phyloP scores from a whole-genome alignment of 805 yeast genomes.

The Wickerhamomyces bovis region DNA sequence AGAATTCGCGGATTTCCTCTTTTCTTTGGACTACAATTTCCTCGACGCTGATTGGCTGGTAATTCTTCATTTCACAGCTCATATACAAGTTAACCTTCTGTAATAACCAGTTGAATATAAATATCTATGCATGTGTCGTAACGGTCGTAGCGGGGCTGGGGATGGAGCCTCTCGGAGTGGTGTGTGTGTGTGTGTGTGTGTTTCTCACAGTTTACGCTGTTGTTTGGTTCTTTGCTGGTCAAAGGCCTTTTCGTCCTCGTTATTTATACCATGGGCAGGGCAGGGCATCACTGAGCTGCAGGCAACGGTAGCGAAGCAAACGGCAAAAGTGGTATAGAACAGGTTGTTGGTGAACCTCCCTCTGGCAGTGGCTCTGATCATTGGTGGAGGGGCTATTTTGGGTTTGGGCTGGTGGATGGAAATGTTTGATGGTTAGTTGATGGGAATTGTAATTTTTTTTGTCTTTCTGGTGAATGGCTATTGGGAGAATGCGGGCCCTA shows the following conservation, averaged over 20 bases:
- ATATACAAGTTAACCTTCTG: neutral
- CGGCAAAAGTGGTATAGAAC: conserved; percentile 54
- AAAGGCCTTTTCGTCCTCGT: conserved; percentile 31
- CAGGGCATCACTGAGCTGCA: conserved; percentile 37
- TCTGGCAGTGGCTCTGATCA: conserved; percentile 48
- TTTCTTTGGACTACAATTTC: neutral
- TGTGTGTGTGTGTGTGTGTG: neutral
- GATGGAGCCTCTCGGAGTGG: neutral
- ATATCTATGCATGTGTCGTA: neutral
- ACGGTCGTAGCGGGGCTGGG: neutral
- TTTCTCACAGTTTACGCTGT: conserved; percentile 3
- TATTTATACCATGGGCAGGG: conserved; percentile 36
- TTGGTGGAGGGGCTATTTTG: neutral
- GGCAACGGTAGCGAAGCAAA: conserved; percentile 45
- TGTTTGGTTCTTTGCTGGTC: conserved; percentile 9
- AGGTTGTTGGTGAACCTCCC: conserved; percentile 45
- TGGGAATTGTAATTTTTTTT: neutral
- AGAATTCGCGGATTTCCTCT: neutral
- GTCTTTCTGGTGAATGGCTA: neutral
- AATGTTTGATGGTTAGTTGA: neutral
- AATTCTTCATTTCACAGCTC: neutral
- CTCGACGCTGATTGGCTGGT: conserved; percentile 1
- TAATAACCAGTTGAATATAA: neutral
- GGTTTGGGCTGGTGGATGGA: neutral
- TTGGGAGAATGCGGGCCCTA: neutral